A percentile compares a stretch with the other conserved stretches of the same genome.
Evolutionary conservation across 306 rosid species (phyloP).

Genomic region (Dicorynia guianensis): DNA sequence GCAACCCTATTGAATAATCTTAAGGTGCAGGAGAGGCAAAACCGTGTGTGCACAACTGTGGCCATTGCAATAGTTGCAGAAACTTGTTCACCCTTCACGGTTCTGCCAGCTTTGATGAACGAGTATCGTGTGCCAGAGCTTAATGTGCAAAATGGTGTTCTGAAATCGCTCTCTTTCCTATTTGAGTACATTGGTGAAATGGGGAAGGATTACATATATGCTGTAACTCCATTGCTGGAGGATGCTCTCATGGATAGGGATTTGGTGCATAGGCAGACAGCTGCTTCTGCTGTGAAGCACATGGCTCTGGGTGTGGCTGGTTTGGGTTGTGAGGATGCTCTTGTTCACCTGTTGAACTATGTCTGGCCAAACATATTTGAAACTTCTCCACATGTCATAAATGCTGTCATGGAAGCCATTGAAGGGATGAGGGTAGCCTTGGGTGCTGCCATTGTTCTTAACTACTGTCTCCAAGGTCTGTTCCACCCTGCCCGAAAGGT

Average conservation of each 20-base stretch:
- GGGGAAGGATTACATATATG: slow-evolving; percentile 97
- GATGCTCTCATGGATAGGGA: slow-evolving; percentile 98
- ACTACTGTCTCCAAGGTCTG: slow-evolving; percentile 80
- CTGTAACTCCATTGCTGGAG: slow-evolving; percentile 94
- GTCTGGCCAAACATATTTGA: slow-evolving; percentile 98
- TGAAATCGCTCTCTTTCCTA: slow-evolving; percentile 90
- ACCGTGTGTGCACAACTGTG: slow-evolving; percentile 96
- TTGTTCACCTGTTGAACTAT: slow-evolving; percentile 81
- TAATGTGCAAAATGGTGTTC: slow-evolving; percentile 92
- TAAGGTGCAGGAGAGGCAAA: slow-evolving; percentile 95
- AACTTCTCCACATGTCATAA: slow-evolving; percentile 94
- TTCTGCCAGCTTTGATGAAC: slow-evolving; percentile 93
- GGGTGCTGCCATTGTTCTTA: slow-evolving; percentile 86
- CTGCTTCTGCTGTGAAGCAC: slow-evolving; percentile 98
- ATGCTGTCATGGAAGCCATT: slow-evolving; percentile 97
- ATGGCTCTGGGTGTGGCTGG: slow-evolving; percentile 99
- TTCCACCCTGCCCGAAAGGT: slow-evolving; percentile 85
- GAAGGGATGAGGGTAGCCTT: slow-evolving; percentile 98
- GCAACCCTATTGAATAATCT: slow-evolving; percentile 88
- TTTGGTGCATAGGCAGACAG: slow-evolving; percentile 95
- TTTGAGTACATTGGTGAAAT: slow-evolving; percentile 98
- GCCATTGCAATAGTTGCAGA: slow-evolving; percentile 96
- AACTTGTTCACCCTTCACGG: slow-evolving; percentile 95
- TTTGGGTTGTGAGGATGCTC: slow-evolving; percentile 93
- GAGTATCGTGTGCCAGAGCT: slow-evolving; percentile 98